phyloP scores from a whole-genome alignment of 2,329 filamentous ascomycete genomes.

The Hypoxylon sp. region DNA sequence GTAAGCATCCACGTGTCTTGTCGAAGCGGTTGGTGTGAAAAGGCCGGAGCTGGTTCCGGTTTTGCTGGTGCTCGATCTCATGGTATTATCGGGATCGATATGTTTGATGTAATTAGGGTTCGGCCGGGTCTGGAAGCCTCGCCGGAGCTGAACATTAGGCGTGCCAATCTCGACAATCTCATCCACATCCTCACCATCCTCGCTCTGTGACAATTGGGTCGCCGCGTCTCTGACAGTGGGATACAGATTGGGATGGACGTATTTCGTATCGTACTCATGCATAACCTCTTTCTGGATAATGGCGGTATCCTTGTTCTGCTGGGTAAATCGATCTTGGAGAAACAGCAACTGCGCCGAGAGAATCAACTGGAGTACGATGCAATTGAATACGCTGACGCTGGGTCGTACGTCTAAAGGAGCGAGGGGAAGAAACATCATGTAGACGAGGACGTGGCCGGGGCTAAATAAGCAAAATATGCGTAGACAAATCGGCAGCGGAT shows the following conservation, averaged over 20 bases:
- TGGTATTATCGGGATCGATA: constrained; percentile 71
- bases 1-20: constrained; percentile 53
- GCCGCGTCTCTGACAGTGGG: constrained; percentile 81
- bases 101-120: constrained; percentile 84
- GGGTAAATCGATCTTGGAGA: constrained; percentile 79
- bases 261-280: constrained; percentile 96
- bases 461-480: constrained; percentile 91
- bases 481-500: constrained; percentile 86
- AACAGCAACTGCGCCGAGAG: constrained; percentile 82
- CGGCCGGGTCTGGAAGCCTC: constrained; percentile 82
- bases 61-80: constrained; percentile 53
- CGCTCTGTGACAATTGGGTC: constrained; percentile 75
- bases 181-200: constrained; percentile 53
- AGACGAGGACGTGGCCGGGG: constrained; percentile 90
- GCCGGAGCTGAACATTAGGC: constrained; percentile 73
- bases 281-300: constrained; percentile 92
- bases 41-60: constrained; percentile 54
- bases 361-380: constrained; percentile 78
- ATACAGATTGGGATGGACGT: constrained; percentile 89
- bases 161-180: constrained; percentile 64
- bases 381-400: constrained; percentile 86
- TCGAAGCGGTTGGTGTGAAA: constrained; percentile 56
- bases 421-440: constrained; percentile 88
- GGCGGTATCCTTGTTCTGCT: constrained; percentile 85
- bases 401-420: constrained; percentile 80